Evolutionary conservation across 306 rosid genomes (phyloP), one percentile per base, ranked within the genome.

Genomic region (Lathyrus sativus): DNA sequence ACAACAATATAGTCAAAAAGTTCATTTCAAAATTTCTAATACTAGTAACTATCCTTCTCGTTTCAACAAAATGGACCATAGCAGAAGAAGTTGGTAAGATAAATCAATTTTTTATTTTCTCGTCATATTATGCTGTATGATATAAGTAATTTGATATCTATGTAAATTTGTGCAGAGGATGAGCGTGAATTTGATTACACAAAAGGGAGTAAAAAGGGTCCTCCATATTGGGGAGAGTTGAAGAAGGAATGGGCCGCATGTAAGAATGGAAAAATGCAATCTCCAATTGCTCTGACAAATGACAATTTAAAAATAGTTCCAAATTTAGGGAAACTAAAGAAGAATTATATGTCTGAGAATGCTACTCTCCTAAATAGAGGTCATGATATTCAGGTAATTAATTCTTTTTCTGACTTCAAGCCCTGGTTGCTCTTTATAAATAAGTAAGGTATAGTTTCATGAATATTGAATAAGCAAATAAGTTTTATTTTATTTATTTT

Each of bases 71-170:
- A 38, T 64, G 79, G 43, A 70, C 39, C 31, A 29, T 35, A 48
- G 91, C 89, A 11, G 87, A 85, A 55, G 96, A 91, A 91, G 87
- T 79, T 50, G 95, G 95, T 90, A 81, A 70, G 80, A 2, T 41
- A 53, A 7, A 66, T 10, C 10, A 5, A 35, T 0, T 5, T 7
- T 35, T 35, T 1, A 7, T 35, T 35, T 35, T 9, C 9, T 7
- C 39, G 7, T 61, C 7, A 6, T 0, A 35, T 1, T 29, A 28
- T 19, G 6, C 22, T 14, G 12, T 9, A 44, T 18, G n/a, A 19
- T 51, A 48, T 19, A 48, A 37, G 9, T 49, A 2, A 57, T 38
- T 55, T 15, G 15, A 10, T 3, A 50, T 19, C 26, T 41, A 14
- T 61, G 7, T 68, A 33, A 5, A 0, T 75, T 51, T 85, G 39